These are phyloP conservation scores for Talaromyces rugulosus DNA, from an alignment of 2,329 filamentous ascomycete genomes.

Conservation along the genomic window DNA sequence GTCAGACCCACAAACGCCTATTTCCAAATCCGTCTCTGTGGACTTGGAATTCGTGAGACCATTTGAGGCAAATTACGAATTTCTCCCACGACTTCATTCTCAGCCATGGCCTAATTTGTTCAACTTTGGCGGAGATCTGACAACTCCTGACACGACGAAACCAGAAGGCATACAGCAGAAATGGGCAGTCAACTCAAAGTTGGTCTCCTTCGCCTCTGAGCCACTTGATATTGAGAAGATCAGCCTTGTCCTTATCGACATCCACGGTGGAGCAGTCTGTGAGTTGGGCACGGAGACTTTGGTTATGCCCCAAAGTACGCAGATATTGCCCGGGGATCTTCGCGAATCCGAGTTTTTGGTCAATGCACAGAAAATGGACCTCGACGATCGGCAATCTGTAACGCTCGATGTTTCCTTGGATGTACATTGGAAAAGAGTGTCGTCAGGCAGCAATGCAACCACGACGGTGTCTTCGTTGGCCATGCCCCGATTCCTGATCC, in stretches of 20 bases:
- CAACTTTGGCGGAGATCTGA: conserved; percentile 48
- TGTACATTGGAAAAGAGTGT: conserved; percentile 69
- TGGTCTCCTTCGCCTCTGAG: conserved; percentile 72
- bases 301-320: conserved; percentile 23
- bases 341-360: conserved; percentile 70
- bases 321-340: conserved; percentile 63
- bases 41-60: conserved; percentile 72
- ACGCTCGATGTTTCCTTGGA: conserved; percentile 70
- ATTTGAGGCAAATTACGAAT: conserved; percentile 88
- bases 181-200: conserved; percentile 70
- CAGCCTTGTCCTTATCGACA: conserved; percentile 56
- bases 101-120: conserved; percentile 88
- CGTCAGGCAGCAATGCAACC: conserved; percentile 21
- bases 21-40: conserved; percentile 67
- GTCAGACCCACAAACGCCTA: conserved; percentile 74
- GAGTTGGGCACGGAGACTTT: conserved; percentile 33
- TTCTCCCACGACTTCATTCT: conserved; percentile 71
- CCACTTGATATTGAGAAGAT: conserved; percentile 60
- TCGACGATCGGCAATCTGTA: conserved; percentile 77
- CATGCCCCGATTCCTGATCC: conserved; percentile 74
- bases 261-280: conserved; percentile 61
- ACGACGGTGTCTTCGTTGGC: conserved; percentile 65
- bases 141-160: conserved; percentile 23
- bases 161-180: conserved; percentile 68
- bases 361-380: conserved; percentile 66